A percentile compares a stretch with the other conserved stretches of the same genome.
phyloP scores from a whole-genome alignment of 2,329 filamentous ascomycete genomes.

The Arthrinium phaeospermum region DNA sequence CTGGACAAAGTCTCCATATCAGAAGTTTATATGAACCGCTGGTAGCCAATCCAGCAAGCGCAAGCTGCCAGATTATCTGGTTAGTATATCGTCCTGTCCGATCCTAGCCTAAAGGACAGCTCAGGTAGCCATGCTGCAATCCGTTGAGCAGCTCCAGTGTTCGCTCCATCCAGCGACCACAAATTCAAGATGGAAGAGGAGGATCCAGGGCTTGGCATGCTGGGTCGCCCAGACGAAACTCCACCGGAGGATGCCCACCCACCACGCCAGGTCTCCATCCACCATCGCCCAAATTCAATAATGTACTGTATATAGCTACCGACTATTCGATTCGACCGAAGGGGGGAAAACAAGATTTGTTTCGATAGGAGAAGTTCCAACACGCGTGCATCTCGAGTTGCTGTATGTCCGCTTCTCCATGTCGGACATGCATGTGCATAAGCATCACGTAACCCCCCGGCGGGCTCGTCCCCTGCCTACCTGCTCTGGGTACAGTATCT shows the following conservation, averaged over 20 bases:
- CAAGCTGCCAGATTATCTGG: not conserved
- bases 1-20: not conserved
- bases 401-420: not conserved
- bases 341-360: not conserved
- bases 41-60: not conserved
- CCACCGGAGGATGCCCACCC: not conserved
- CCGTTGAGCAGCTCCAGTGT: not conserved
- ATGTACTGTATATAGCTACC: not conserved
- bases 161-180: not conserved
- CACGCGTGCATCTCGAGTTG: not conserved
- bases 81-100: not conserved
- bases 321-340: not conserved
- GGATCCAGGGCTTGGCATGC: not conserved
- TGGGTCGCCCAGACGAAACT: not conserved
- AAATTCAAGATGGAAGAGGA: constrained; percentile 5
- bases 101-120: not conserved
- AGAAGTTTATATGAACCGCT: constrained; percentile 1
- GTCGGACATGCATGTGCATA: not conserved
- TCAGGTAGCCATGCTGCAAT: not conserved
- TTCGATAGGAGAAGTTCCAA: not conserved
- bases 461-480: not conserved
- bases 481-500: not conserved
- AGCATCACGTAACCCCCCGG: not conserved
- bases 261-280: constrained; percentile 6
- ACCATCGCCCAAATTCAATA: not conserved